phyloP scores from a whole-genome alignment of 164 flowering plant species.

The Vitis riparia region DNA sequence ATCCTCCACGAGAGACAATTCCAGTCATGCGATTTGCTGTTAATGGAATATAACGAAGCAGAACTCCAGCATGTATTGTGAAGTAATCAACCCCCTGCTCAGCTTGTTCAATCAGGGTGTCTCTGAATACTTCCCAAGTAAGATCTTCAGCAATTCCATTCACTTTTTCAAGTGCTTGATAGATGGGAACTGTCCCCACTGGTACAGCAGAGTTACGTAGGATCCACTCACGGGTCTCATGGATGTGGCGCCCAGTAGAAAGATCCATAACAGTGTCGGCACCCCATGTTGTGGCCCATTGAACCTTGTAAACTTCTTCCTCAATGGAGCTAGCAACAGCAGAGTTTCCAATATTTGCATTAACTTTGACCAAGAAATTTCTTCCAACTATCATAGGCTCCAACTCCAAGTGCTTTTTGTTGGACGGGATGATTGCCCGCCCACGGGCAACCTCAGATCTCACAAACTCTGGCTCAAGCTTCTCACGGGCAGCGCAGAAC shows the following conservation, averaged over 20 bases:
- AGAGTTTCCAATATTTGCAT: slow-evolving; percentile 99
- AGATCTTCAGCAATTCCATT: slow-evolving; percentile 95
- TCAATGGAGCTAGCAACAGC: slow-evolving; percentile 98
- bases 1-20: slow-evolving; percentile 98
- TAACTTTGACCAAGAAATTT: slow-evolving; percentile 93
- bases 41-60: slow-evolving; percentile 90
- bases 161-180: slow-evolving; percentile 98
- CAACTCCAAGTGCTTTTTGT: slow-evolving; percentile 93
- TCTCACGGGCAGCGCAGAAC: slow-evolving; percentile 92
- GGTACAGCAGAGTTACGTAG: slow-evolving; percentile 95
- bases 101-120: slow-evolving; percentile 97
- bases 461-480: slow-evolving; percentile 94
- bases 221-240: slow-evolving; percentile 99
- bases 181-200: slow-evolving; percentile 99
- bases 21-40: slow-evolving; percentile 99
- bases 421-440: slow-evolving; percentile 97
- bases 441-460: slow-evolving; percentile 99
- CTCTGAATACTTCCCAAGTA: slow-evolving; percentile 93
- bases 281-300: slow-evolving; percentile 99
- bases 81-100: slow-evolving; percentile 99
- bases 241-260: slow-evolving; percentile 98
- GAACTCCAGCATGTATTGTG: slow-evolving; percentile 98
- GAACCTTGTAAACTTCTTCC: slow-evolving; percentile 98
- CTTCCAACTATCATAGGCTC: slow-evolving; percentile 99
- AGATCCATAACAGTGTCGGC: slow-evolving; percentile 99